A percentile compares a stretch with the other conserved stretches of the same genome.
Evolutionary conservation across 2,329 filamentous ascomycete species (phyloP).

Genomic region (Dactylonectria estremocensis): DNA sequence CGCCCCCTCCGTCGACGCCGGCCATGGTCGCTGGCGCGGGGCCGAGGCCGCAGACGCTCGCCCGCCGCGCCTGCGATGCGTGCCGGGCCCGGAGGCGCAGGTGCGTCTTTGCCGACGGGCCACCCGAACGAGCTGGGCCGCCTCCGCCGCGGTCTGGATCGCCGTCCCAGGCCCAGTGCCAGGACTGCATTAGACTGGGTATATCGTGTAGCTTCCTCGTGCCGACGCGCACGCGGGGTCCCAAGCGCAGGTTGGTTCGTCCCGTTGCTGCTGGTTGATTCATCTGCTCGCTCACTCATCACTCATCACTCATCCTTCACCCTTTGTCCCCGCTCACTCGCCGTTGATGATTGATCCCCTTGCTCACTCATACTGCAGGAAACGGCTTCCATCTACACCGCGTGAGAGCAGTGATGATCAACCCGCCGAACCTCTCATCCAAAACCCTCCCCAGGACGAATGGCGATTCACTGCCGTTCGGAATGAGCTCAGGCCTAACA

Average conservation of each 20-base stretch:
- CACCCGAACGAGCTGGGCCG: conserved; percentile 13
- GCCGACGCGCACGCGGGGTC: conserved; percentile 44
- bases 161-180: conserved; percentile 26
- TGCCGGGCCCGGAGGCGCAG: conserved; percentile 45
- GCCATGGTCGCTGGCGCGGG: neutral
- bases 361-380: conserved; percentile 1
- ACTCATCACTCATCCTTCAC: neutral
- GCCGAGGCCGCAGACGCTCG: conserved; percentile 30
- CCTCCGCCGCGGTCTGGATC: neutral
- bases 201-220: conserved; percentile 44
- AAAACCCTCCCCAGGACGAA: conserved; percentile 1
- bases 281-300: too few relatives aligned
- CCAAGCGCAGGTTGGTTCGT: conserved; percentile 41
- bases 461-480: conserved; percentile 21
- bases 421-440: neutral
- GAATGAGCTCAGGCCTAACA: conserved; percentile 11
- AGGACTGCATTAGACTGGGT: conserved; percentile 38
- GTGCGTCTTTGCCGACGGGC: conserved; percentile 35
- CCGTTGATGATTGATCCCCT: neutral
- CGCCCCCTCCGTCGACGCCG: conserved; percentile 13
- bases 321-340: neutral
- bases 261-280: neutral
- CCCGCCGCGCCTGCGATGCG: conserved; percentile 45
- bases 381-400: conserved; percentile 21
- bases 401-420: conserved; percentile 23